These are phyloP conservation scores for Aethionema arabicum DNA, from an alignment of 345 rosid species.

Conservation along the genomic window DNA sequence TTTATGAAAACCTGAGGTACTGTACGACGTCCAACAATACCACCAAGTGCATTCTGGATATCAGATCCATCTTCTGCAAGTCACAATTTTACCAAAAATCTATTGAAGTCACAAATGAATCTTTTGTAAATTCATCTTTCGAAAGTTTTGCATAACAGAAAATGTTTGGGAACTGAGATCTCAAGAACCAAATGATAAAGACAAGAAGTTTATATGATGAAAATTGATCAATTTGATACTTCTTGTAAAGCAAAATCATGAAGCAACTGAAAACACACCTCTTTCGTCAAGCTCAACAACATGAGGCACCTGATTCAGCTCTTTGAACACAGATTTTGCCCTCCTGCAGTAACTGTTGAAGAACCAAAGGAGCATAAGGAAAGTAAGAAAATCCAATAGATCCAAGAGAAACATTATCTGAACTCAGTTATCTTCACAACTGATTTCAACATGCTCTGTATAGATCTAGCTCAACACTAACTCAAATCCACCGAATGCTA, in stretches of 20 bases:
- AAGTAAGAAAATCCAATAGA: background rate
- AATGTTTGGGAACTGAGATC: slow-evolving; percentile 2
- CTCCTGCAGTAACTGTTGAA: slow-evolving; percentile 68
- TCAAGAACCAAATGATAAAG: background rate
- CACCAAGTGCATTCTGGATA: slow-evolving; percentile 69
- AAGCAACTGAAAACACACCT: slow-evolving; percentile 62
- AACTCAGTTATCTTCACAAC: background rate
- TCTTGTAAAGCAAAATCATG: too few species aligned
- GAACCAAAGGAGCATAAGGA: slow-evolving; percentile 1
- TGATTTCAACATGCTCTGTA: background rate
- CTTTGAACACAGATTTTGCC: slow-evolving; percentile 81
- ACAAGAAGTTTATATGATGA: background rate
- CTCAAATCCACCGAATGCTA: background rate
- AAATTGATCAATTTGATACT: too few species aligned
- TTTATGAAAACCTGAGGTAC: slow-evolving; percentile 92
- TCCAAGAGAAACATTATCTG: slow-evolving; percentile 16
- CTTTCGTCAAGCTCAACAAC: slow-evolving; percentile 87
- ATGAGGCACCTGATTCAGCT: slow-evolving; percentile 63
- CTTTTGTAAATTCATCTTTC: background rate
- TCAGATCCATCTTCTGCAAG: slow-evolving; percentile 67
- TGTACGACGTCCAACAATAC: slow-evolving; percentile 65
- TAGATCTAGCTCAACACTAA: slow-evolving; percentile 9
- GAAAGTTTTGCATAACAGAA: background rate
- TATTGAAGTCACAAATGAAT: slow-evolving; percentile 1
- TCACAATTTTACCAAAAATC: slow-evolving; percentile 3